Percentiles rank a stretch among this genome's conserved stretches.
Evolutionary conservation across 345 rosid species (phyloP).

Genomic region (Bruguiera gymnorhiza): DNA sequence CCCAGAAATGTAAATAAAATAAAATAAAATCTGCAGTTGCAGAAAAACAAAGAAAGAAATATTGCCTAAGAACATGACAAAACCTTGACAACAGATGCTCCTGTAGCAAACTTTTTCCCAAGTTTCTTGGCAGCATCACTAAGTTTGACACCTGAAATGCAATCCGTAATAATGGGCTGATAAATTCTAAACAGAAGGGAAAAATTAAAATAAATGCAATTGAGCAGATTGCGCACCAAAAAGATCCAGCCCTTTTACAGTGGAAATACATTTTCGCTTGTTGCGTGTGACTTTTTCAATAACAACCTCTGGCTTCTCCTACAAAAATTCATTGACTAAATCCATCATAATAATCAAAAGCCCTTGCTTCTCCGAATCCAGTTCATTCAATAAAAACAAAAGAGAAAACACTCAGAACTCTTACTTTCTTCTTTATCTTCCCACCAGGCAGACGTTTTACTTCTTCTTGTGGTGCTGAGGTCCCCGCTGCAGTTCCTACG

Average conservation of each 20-base stretch:
- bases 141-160: constrained; percentile 71
- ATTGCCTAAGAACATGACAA: neutral
- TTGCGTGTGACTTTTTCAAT: constrained; percentile 87
- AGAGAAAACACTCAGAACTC: neutral
- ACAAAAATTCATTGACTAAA: neutral
- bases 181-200: constrained; percentile 8
- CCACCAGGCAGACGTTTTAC: constrained; percentile 97
- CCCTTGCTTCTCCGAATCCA: constrained; percentile 60
- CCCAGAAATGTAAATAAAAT: neutral
- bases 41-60: neutral
- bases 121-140: constrained; percentile 92
- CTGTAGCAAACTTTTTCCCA: constrained; percentile 96
- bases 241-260: constrained; percentile 85
- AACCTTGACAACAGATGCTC: constrained; percentile 91
- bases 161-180: neutral
- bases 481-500: neutral
- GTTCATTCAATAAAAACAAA: neutral
- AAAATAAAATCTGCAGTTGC: too few species aligned
- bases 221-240: constrained; percentile 56
- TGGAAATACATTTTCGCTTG: constrained; percentile 91
- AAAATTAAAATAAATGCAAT: neutral
- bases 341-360: constrained; percentile 47
- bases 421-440: constrained; percentile 91
- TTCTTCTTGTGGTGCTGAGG: constrained; percentile 54
- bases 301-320: constrained; percentile 90